phyloP scores from a whole-genome alignment of 2,329 filamentous ascomycete species.

The Apiospora kogelbergensis region DNA sequence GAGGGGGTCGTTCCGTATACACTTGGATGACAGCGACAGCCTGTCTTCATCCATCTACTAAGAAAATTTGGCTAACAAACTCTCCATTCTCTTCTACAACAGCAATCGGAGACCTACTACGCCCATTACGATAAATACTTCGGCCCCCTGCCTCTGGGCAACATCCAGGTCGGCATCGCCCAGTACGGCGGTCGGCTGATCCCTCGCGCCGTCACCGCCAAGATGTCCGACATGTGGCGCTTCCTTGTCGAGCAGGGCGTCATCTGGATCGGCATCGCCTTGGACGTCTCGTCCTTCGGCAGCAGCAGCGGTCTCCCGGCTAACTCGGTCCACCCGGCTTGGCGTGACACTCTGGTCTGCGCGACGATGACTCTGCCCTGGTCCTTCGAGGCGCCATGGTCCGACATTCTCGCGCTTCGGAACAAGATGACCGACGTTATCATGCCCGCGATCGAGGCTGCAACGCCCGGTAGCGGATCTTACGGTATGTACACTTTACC shows the following conservation, averaged over 20 bases:
- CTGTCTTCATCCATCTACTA: too few species aligned
- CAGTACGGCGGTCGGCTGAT: constrained; percentile 37
- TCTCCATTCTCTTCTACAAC: background rate
- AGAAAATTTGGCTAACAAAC: background rate
- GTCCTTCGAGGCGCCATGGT: constrained; percentile 20
- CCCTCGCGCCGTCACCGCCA: constrained; percentile 28
- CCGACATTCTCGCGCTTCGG: constrained; percentile 25
- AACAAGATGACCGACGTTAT: constrained; percentile 29
- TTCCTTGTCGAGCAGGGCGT: constrained; percentile 31
- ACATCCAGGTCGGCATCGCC: constrained; percentile 30
- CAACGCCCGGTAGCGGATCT: constrained; percentile 24
- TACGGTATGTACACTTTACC: constrained; percentile 20
- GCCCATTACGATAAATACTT: constrained; percentile 36
- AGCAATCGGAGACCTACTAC: constrained; percentile 26
- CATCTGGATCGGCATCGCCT: constrained; percentile 30
- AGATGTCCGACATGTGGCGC: constrained; percentile 28
- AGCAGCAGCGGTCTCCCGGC: background rate
- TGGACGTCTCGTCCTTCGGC: constrained; percentile 27
- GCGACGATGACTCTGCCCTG: constrained; percentile 19
- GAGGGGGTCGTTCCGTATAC: too few species aligned
- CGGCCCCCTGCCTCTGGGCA: constrained; percentile 34
- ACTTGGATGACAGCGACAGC: too few species aligned
- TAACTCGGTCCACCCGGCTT: constrained; percentile 35
- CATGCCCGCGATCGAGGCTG: constrained; percentile 25
- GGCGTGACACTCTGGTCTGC: constrained; percentile 30